A percentile compares a stretch with the other conserved stretches of the same genome.
Evolutionary conservation across 2,329 filamentous ascomycete species (phyloP).

Genomic region (Aureobasidium sp.): DNA sequence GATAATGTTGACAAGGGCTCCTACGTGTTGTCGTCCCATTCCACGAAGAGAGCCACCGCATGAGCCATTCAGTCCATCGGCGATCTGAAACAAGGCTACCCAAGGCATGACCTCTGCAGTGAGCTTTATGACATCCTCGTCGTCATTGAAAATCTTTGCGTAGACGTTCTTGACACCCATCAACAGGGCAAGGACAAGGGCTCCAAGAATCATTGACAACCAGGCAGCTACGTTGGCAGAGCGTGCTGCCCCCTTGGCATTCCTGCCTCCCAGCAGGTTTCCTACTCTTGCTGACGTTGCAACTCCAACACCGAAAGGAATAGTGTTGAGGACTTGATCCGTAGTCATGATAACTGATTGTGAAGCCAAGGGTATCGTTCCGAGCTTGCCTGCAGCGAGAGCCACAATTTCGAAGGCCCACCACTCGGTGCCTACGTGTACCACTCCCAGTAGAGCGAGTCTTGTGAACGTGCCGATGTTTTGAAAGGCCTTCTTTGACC

Average conservation of each 20-base stretch:
- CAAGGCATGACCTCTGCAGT: slow-evolving; percentile 75
- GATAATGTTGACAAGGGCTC: slow-evolving; percentile 71
- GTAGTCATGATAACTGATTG: slow-evolving; percentile 88
- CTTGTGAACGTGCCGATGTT: slow-evolving; percentile 65
- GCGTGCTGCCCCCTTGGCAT: slow-evolving; percentile 58
- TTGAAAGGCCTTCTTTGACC: slow-evolving; percentile 54
- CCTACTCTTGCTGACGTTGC: slow-evolving; percentile 71
- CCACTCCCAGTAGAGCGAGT: slow-evolving; percentile 66
- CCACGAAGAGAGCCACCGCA: slow-evolving; percentile 75
- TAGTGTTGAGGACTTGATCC: slow-evolving; percentile 70
- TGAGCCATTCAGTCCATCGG: slow-evolving; percentile 76
- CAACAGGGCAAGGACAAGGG: slow-evolving; percentile 58
- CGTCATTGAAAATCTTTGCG: slow-evolving; percentile 74
- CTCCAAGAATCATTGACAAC: slow-evolving; percentile 63
- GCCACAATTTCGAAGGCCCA: slow-evolving; percentile 92
- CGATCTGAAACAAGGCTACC: slow-evolving; percentile 84
- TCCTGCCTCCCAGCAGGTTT: slow-evolving; percentile 66
- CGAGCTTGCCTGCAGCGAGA: slow-evolving; percentile 70
- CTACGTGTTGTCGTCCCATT: slow-evolving; percentile 81
- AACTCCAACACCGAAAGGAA: slow-evolving; percentile 80
- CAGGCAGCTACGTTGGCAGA: slow-evolving; percentile 70
- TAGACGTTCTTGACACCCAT: slow-evolving; percentile 67
- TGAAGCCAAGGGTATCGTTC: slow-evolving; percentile 69
- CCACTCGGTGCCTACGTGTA: slow-evolving; percentile 88
- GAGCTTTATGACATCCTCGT: slow-evolving; percentile 61